Evolutionary conservation across 2,329 filamentous ascomycete species (phyloP).

Genomic region (Hypoxylon sp.): DNA sequence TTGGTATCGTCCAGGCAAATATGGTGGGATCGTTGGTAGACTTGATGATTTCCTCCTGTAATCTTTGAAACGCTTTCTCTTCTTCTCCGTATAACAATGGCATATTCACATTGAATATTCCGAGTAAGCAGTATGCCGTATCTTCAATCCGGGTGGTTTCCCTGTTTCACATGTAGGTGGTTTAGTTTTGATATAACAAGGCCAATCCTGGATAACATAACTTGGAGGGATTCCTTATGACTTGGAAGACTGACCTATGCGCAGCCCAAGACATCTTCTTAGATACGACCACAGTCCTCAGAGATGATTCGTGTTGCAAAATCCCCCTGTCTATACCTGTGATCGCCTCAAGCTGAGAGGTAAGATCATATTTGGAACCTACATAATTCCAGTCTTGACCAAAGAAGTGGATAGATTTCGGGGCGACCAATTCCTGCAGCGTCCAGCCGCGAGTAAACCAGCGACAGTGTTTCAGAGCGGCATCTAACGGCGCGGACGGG

Average conservation of each 20-base stretch:
- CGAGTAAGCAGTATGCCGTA: conserved; percentile 4
- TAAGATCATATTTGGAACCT: neutral
- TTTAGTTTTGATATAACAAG: too few relatives aligned
- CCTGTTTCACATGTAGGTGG: too few relatives aligned
- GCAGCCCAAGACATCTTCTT: neutral
- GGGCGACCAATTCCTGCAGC: neutral
- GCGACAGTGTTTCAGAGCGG: neutral
- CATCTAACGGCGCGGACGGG: too few relatives aligned
- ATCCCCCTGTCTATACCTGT: neutral
- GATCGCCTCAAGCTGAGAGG: neutral
- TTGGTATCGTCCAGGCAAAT: neutral
- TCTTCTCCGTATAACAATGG: conserved; percentile 4
- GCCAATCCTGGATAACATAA: too few relatives aligned
- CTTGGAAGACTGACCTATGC: neutral
- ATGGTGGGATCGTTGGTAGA: neutral
- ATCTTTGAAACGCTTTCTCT: neutral
- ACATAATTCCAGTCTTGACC: neutral
- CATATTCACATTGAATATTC: conserved; percentile 4
- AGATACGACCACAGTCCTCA: neutral
- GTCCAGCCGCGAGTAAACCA: neutral
- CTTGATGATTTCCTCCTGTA: conserved; percentile 2
- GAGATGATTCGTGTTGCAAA: neutral
- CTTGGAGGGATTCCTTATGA: conserved; percentile 2
- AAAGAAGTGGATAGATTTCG: neutral
- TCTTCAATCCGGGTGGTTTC: conserved; percentile 1